Evolutionary conservation across 2,329 filamentous ascomycete species (phyloP), one percentile per base, ranked within the genome.

Genomic region (Kalmusia sp.): DNA sequence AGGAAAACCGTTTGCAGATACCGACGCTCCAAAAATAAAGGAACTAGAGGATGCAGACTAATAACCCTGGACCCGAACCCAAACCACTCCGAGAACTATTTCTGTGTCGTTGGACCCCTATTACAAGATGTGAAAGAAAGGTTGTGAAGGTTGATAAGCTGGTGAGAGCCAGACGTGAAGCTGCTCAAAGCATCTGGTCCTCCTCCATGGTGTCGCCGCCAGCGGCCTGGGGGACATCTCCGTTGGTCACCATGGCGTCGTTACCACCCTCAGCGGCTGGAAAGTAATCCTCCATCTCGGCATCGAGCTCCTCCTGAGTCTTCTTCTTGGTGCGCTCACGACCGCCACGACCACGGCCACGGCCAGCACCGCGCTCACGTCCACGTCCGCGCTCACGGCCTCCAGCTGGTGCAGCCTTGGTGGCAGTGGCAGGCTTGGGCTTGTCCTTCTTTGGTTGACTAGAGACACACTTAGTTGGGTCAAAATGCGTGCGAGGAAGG

Each of bases 221-320:
- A 34, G 66, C 79, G 33, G 80, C 77, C 72, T 49, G 78, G 65
- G 54, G 81, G 57, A 79, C 77, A 31, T 58, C 63, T 38, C 77
- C 79, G 55, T 77, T 80, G 37, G 75, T 73, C 4, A 77, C 71
- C 51, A 79, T 78, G 55, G 73, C 76, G 48, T 76, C 76, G 47
- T 77, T 72, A 47, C 71, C 75, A 47, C 76, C 78, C 31, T 75
- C 71, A 43, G 71, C 78, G 25, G 74, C 72, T 48, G 82, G 86
- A 73, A 96, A 98, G 80, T 99, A 99, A 76, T 98, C 95, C 17
- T 87, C 88, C 95, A 99, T 99, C 76, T 99, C 95, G 4, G 91
- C 92, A 74, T 99, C 95, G 22, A 99, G 87, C 79, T 99, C 93
- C 73, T 96, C 93, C 1, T 89, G 87, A 0, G 92, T 96, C 90